phyloP scores from a whole-genome alignment of 805 yeast genomes.

The Candida taoyuanica region DNA sequence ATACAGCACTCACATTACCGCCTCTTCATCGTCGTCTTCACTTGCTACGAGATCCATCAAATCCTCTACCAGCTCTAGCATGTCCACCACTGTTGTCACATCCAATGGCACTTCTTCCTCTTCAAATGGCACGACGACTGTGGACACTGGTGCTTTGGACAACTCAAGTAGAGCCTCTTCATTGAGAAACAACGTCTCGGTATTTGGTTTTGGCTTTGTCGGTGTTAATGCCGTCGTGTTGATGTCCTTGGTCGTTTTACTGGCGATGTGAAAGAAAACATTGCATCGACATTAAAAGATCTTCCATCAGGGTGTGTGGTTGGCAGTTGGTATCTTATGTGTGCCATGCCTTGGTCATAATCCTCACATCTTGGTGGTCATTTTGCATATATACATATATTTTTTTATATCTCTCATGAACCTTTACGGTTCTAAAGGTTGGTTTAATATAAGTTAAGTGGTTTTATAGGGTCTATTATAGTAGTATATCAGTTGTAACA shows the following conservation, averaged over 20 bases:
- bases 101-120: constrained; percentile 2
- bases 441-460: no score
- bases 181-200: constrained; percentile 1
- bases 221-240: constrained; percentile 8
- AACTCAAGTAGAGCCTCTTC: constrained; percentile 9
- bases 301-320: no score
- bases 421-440: no score
- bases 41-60: constrained; percentile 1
- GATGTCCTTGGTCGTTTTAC: constrained; percentile 6
- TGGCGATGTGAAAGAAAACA: constrained; percentile 9
- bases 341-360: no score
- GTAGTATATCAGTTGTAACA: no score
- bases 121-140: background rate
- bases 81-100: constrained; percentile 1
- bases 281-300: no score
- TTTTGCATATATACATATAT: no score
- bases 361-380: no score
- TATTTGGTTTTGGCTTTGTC: constrained; percentile 8
- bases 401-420: no score
- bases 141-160: constrained; percentile 9
- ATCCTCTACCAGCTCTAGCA: constrained; percentile 1
- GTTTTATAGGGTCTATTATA: no score
- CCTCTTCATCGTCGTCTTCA: constrained; percentile 5
- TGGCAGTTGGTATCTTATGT: no score
- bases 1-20: constrained; percentile 9